These are phyloP conservation scores for Lachancea lanzarotensis DNA, from an alignment of 805 yeast species.

Conservation along the genomic window DNA sequence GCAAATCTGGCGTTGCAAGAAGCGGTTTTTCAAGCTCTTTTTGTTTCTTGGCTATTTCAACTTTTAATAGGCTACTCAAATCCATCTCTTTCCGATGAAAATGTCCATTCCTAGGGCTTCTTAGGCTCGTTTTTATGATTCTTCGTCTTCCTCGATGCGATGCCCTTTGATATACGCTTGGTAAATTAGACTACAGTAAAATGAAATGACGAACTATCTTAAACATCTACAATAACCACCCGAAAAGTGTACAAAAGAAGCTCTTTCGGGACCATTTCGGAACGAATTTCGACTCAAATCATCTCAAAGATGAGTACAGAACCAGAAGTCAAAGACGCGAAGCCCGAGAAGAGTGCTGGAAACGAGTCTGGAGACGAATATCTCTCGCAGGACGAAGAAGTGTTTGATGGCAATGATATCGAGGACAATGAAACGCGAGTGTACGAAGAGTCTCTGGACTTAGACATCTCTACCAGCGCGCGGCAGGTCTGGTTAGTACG, in stretches of 20 bases:
- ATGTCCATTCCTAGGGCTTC: background rate
- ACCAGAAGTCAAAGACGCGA: conserved; percentile 1
- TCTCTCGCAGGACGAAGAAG: conserved; percentile 38
- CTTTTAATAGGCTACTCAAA: conserved; percentile 38
- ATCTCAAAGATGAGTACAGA: background rate
- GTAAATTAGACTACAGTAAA: background rate
- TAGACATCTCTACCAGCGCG: conserved; percentile 54
- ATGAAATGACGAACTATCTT: background rate
- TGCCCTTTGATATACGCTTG: background rate
- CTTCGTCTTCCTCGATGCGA: background rate
- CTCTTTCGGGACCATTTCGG: too few relatives aligned
- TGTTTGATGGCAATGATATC: conserved; percentile 40
- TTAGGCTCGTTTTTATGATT: background rate
- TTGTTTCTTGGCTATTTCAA: conserved; percentile 39
- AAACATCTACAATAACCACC: background rate
- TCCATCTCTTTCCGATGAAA: conserved; percentile 34
- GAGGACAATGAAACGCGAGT: conserved; percentile 34
- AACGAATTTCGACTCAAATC: background rate
- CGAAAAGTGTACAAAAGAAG: background rate
- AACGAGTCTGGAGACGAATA: conserved; percentile 35
- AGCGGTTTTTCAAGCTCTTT: conserved; percentile 11
- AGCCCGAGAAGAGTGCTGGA: conserved; percentile 8
- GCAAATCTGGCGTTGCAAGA: background rate
- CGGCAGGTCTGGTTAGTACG: conserved; percentile 90
- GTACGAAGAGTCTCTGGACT: conserved; percentile 65